A percentile compares a stretch with the other conserved stretches of the same genome.
Evolutionary conservation across 345 rosid species (phyloP).

Genomic region (Toxicodendron radicans): DNA sequence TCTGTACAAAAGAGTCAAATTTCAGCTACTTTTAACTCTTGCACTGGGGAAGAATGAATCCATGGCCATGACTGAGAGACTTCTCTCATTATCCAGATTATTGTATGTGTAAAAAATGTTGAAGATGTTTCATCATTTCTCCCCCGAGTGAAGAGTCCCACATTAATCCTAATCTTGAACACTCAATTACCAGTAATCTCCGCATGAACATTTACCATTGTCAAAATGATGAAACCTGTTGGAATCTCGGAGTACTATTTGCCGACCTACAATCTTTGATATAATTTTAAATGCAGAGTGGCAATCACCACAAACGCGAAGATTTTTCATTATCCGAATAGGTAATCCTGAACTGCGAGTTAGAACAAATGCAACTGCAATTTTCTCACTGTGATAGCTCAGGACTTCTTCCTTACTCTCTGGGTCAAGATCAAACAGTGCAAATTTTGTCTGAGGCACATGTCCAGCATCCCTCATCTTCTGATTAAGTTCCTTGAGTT

Average conservation of each 20-base stretch:
- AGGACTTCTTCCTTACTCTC: constrained; percentile 88
- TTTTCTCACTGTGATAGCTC: constrained; percentile 86
- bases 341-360: constrained; percentile 57
- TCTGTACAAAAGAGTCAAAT: not conserved
- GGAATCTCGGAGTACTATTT: constrained; percentile 73
- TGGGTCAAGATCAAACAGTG: constrained; percentile 72
- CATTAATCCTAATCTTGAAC: constrained; percentile 6
- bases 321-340: constrained; percentile 92
- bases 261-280: constrained; percentile 61
- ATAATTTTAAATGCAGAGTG: constrained; percentile 81
- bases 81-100: not conserved
- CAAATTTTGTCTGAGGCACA: constrained; percentile 69
- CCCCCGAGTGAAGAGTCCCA: not conserved
- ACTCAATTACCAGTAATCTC: constrained; percentile 71
- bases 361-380: constrained; percentile 81
- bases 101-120: not conserved
- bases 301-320: constrained; percentile 83
- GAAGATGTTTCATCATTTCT: not conserved
- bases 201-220: constrained; percentile 74
- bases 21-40: not conserved
- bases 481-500: constrained; percentile 67
- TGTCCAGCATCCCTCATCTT: constrained; percentile 83
- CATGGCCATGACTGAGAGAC: not conserved
- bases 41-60: not conserved
- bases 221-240: constrained; percentile 90